Evolutionary conservation across 768 basidiomycete genomes (phyloP).

Genomic region (Crassisporium funariophilum): DNA sequence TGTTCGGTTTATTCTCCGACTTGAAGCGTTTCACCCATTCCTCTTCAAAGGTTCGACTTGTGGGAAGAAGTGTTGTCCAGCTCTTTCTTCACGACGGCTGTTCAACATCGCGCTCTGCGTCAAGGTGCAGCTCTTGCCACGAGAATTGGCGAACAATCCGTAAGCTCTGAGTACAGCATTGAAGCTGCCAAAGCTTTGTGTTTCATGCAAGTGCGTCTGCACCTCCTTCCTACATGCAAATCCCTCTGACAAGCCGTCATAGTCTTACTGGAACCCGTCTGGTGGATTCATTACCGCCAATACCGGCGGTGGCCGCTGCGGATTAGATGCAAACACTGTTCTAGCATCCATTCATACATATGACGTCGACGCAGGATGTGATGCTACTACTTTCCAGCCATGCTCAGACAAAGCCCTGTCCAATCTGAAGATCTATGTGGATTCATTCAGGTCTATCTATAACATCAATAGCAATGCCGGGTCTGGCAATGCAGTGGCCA

Average conservation of each 20-base stretch:
- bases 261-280: slow-evolving; percentile 74
- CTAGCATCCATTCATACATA: slow-evolving; percentile 76
- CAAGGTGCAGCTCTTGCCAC: slow-evolving; percentile 67
- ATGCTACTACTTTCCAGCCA: slow-evolving; percentile 72
- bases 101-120: slow-evolving; percentile 74
- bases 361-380: slow-evolving; percentile 67
- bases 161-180: slow-evolving; percentile 45
- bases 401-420: slow-evolving; percentile 77
- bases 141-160: slow-evolving; percentile 50
- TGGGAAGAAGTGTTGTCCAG: slow-evolving; percentile 75
- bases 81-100: slow-evolving; percentile 81
- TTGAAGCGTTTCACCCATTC: too few relatives aligned
- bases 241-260: slow-evolving; percentile 20
- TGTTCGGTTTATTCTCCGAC: too few relatives aligned
- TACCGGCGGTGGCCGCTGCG: slow-evolving; percentile 69
- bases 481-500: slow-evolving; percentile 56
- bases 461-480: slow-evolving; percentile 60
- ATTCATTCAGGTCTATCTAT: slow-evolving; percentile 70
- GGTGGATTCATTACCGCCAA: slow-evolving; percentile 67
- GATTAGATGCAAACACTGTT: slow-evolving; percentile 70
- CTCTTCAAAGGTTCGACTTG: slow-evolving; percentile 74
- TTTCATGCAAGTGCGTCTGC: slow-evolving; percentile 58
- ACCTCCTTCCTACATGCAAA: slow-evolving; percentile 23
- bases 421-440: slow-evolving; percentile 61
- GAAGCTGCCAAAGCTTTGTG: slow-evolving; percentile 72